Evolutionary conservation across 495 filamentous ascomycete species (phyloP).

Genomic region (Parathielavia hyrcaniae): DNA sequence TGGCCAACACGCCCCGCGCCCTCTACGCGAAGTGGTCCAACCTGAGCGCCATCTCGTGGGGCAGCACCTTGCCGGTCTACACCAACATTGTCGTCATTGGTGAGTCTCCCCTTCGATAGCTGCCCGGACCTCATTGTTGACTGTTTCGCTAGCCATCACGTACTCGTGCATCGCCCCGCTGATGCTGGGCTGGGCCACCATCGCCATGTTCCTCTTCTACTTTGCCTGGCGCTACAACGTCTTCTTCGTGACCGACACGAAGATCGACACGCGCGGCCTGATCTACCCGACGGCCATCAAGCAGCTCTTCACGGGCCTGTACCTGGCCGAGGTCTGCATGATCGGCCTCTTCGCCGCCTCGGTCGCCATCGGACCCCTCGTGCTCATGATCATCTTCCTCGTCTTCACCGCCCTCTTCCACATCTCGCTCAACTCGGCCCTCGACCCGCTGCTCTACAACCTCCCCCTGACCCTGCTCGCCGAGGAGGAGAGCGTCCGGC

Average conservation of each 20-base stretch:
- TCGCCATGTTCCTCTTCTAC: slow-evolving; percentile 84
- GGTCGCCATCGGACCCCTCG: slow-evolving; percentile 63
- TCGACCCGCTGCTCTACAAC: slow-evolving; percentile 74
- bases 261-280: slow-evolving; percentile 85
- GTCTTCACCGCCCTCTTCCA: slow-evolving; percentile 79
- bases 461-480: slow-evolving; percentile 58
- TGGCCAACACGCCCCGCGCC: slow-evolving; percentile 52
- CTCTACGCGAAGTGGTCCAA: slow-evolving; percentile 56
- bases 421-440: slow-evolving; percentile 67
- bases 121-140: neutral
- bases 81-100: slow-evolving; percentile 84
- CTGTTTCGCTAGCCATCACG: slow-evolving; percentile 54
- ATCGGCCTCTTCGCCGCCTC: slow-evolving; percentile 83
- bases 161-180: slow-evolving; percentile 90
- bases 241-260: slow-evolving; percentile 78
- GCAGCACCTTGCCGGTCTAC: slow-evolving; percentile 79
- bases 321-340: slow-evolving; percentile 77
- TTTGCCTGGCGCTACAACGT: slow-evolving; percentile 93
- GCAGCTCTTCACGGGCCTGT: slow-evolving; percentile 83
- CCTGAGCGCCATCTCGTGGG: slow-evolving; percentile 68
- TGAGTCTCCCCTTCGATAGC: slow-evolving; percentile 19
- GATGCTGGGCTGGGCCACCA: slow-evolving; percentile 76
- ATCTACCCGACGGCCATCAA: slow-evolving; percentile 86
- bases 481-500: slow-evolving; percentile 53
- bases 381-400: slow-evolving; percentile 78